Base-by-base conservation (phyloP, 495 filamentous ascomycete genomes). In the Talaromyces ruber region DNA sequence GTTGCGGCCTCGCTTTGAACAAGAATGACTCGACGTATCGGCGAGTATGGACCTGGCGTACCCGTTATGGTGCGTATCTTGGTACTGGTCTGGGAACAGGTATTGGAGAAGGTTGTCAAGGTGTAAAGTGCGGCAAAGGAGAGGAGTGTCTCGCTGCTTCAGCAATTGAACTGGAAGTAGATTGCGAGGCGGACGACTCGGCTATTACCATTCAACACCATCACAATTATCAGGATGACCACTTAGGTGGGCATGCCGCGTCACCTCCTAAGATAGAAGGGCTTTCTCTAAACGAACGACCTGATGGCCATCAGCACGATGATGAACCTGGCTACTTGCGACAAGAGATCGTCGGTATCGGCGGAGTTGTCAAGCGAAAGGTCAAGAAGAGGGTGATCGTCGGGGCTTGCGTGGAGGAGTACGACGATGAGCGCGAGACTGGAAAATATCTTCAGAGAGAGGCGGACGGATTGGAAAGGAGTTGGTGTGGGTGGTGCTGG, bases 341-440 rank as follows among this genome's bases (percentile, higher is more conserved):
- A 28, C 90, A 93, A 69, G 92, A 97, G 72, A 86, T 95, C 64
- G 90, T 94, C 67, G 92, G 92, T 4, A 84, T 96, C 32, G 92
- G 92, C 14, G 92, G 92, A 0, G 79, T 85, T 9, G 83, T 96
- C 54, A 96, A 93, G 79, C 88, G 86, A 62, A 93, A 90, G 74
- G 74, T 85, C 7, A 88, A 90, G 71, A 86, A 87, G 65, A 84
- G 87, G 67, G 84, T 93, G 14, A 77, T 80, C 62, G 84, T 97
- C 1, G 92, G 92, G 14, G 88, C 88, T 21, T 91, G 87, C 63
- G 92, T 96, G 32, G 85, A 84, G 59, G 89, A 93, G 68, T 89
- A 84, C 73, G 88, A 90, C 62, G 90, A 94, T 70, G 92, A 94
- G 76, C 79, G 83, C 55, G 84, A 84, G 28, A 79, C 70, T 61